Percentiles rank a stretch among this genome's conserved stretches.
Conservation (phyloP, 75 land plant genomes). For the Chamaecyparis obtusa region DNA sequence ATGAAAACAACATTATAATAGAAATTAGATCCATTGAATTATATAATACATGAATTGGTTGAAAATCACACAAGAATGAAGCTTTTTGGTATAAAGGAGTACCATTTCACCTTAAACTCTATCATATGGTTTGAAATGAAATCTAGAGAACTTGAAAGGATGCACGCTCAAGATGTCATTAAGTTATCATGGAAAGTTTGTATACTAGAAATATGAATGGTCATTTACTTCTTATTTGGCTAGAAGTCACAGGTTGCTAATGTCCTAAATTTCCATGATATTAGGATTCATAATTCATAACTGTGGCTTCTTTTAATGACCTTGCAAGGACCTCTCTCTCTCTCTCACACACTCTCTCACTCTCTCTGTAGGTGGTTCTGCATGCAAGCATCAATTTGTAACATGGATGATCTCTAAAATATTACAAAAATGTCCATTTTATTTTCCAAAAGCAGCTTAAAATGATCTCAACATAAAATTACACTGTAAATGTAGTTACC, state of each 20-base stretch:
- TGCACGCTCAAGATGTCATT: background rate
- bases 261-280: background rate
- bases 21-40: background rate
- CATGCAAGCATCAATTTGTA: background rate
- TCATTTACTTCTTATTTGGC: background rate
- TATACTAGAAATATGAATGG: background rate
- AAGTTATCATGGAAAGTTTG: background rate
- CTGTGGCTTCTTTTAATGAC: background rate
- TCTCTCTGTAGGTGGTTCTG: background rate
- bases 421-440: background rate
- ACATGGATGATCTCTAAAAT: background rate
- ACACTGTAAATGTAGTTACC: conserved; percentile 30
- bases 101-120: background rate
- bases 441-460: background rate
- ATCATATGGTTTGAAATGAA: background rate
- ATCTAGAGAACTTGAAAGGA: background rate
- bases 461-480: background rate
- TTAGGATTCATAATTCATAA: background rate
- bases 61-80: background rate
- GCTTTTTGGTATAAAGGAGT: background rate
- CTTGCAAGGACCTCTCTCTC: background rate
- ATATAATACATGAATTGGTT: background rate
- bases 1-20: background rate
- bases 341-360: no score
- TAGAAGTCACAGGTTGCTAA: background rate